Evolutionary conservation across 192 early-diverging fungal species (phyloP).

Genomic region (Coemansia nantahalensis): DNA sequence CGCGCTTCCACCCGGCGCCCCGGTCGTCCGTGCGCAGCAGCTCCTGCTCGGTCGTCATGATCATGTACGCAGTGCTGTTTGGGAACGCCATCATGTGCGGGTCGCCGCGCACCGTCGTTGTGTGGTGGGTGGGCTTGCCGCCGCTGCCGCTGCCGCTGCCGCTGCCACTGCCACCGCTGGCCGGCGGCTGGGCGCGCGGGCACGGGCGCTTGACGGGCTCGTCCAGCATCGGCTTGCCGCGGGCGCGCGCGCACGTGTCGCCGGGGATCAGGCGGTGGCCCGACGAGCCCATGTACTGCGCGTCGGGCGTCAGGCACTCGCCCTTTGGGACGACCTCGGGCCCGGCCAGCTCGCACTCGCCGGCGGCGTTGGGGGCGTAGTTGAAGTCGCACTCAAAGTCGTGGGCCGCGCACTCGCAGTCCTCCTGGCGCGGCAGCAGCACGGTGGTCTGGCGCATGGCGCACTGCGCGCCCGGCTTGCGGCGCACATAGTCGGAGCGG

Average conservation of each 20-base stretch:
- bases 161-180: too few relatives aligned
- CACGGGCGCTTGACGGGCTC: constrained; percentile 57
- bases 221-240: constrained; percentile 45
- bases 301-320: constrained; percentile 61
- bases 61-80: constrained; percentile 59
- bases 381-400: constrained; percentile 97
- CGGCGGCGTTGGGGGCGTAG: constrained; percentile 57
- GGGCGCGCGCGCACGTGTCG: constrained; percentile 63
- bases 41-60: constrained; percentile 58
- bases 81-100: constrained; percentile 67
- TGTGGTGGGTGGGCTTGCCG: constrained; percentile 30
- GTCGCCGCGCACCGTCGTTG: constrained; percentile 41
- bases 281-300: constrained; percentile 67
- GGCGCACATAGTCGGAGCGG: constrained; percentile 64
- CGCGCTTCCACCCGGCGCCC: constrained; percentile 66
- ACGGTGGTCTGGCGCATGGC: constrained; percentile 66
- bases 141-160: too few relatives aligned
- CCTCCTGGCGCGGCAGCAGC: constrained; percentile 53
- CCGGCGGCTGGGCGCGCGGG: constrained; percentile 40
- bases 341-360: constrained; percentile 62
- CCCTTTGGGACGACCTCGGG: constrained; percentile 56
- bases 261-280: constrained; percentile 87
- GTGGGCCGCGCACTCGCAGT: constrained; percentile 72
- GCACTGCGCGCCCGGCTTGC: constrained; percentile 76
- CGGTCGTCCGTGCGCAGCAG: constrained; percentile 72